Base-by-base conservation (phyloP, 2,329 filamentous ascomycete genomes). In the Shiraia bambusicola region DNA sequence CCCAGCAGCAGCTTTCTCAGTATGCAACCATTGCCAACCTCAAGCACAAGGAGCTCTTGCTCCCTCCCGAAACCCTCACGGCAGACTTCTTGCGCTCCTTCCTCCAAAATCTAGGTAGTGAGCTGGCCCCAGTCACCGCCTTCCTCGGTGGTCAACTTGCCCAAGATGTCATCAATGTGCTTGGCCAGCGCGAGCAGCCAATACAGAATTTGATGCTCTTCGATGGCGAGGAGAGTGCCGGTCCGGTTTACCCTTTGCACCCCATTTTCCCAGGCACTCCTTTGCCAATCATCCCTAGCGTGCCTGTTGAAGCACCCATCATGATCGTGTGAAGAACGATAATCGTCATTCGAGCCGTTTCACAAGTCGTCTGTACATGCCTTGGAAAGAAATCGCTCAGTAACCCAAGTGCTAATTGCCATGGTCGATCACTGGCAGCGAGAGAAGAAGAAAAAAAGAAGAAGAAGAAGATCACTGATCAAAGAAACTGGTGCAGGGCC, bases 161-260 rank as follows among this genome's bases (percentile, higher is more conserved):
- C 1, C 93, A 98, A 71, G 93, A 98, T 65, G 90, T 95, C 37
- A 97, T 98, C 72, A 97, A 97, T 60, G 91, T 96, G 24, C 79
- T 97, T 5, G 89, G 91, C 34, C 83, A 87, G 65, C 83, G 87
- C 28, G 90, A 97, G 72, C 93, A 96, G 69, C 93, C 93, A 1
- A 86, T 98, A 29, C 93, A 98, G 72, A 98, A 98, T 68, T 82
- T 95, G 66, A 80, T 95, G 35, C 75, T 97, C 14, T 95, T 97
- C 59, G 90, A 97, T 66, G 91, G 91, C 11, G 87, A 88, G 55
- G 80, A 78, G 32, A 87, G 88, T 69, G 81, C 87, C 52, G 88
- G 86, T 0, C 83, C 83, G 2, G 83, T 93, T 52, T 95, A 93
- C 65, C 79, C 89, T 2, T 75, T 97, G 29, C 88, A 94, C 63